Evolutionary conservation across 305 asterid genomes (phyloP).

Genomic region (Ajuga reptans): DNA sequence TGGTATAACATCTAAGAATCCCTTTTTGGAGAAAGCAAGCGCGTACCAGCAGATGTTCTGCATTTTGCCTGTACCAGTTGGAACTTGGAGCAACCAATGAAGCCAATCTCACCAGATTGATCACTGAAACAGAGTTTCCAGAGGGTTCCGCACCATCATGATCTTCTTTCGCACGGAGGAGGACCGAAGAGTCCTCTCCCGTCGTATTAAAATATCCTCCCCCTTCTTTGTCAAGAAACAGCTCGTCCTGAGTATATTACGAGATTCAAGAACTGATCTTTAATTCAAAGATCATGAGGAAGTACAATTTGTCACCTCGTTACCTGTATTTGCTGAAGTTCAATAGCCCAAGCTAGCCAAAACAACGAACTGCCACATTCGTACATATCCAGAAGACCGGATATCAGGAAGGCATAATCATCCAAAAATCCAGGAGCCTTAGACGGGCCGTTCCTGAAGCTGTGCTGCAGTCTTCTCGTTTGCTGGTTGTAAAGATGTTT

Average conservation of each 20-base stretch:
- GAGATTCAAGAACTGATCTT: background rate
- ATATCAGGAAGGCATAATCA: slow-evolving; percentile 73
- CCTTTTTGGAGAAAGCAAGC: background rate
- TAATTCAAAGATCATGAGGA: background rate
- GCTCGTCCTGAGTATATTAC: slow-evolving; percentile 48
- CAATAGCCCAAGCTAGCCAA: slow-evolving; percentile 83
- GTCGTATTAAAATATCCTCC: slow-evolving; percentile 89
- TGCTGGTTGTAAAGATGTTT: slow-evolving; percentile 55
- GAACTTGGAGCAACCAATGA: slow-evolving; percentile 51
- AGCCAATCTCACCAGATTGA: slow-evolving; percentile 68
- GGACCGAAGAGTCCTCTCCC: slow-evolving; percentile 83
- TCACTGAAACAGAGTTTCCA: slow-evolving; percentile 69
- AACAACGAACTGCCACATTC: slow-evolving; percentile 64
- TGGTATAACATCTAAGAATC: background rate
- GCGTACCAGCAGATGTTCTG: slow-evolving; percentile 59
- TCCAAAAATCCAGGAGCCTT: slow-evolving; percentile 90
- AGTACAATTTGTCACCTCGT: slow-evolving; percentile 18
- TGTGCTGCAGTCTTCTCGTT: slow-evolving; percentile 59
- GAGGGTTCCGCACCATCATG: slow-evolving; percentile 98
- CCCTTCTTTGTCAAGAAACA: slow-evolving; percentile 77
- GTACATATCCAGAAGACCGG: slow-evolving; percentile 70
- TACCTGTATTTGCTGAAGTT: slow-evolving; percentile 72
- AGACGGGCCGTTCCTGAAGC: slow-evolving; percentile 83
- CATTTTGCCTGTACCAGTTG: slow-evolving; percentile 46
- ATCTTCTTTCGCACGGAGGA: slow-evolving; percentile 88